These are phyloP conservation scores for Alternaria tenuissima DNA, from an alignment of 2,329 filamentous ascomycete species.

Conservation along the genomic window DNA sequence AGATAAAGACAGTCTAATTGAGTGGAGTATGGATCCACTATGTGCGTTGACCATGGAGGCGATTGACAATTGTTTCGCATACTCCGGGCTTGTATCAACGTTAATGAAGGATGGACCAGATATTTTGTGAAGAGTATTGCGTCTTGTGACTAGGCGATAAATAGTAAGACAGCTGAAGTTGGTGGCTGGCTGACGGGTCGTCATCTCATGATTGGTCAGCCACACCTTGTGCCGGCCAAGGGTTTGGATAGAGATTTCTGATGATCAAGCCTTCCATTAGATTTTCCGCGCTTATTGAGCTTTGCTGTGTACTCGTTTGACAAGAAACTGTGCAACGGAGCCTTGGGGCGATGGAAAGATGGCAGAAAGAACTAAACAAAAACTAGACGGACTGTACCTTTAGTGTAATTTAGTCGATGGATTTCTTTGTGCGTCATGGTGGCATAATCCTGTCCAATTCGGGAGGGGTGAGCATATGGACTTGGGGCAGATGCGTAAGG, in stretches of 20 bases:
- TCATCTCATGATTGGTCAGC: not conserved
- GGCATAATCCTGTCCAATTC: not conserved
- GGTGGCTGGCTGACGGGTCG: not conserved
- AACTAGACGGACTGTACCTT: conserved; percentile 2
- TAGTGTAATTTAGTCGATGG: not conserved
- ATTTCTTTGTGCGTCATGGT: not conserved
- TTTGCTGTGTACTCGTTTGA: not conserved
- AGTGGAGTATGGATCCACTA: not conserved
- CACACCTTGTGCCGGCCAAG: not conserved
- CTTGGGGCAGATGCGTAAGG: not conserved
- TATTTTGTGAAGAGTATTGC: not conserved
- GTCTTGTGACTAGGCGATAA: not conserved
- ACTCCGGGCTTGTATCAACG: not conserved
- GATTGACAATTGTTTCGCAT: not conserved
- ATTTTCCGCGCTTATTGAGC: too few relatives aligned
- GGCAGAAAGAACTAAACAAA: not conserved
- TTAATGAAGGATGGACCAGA: not conserved
- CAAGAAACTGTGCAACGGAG: not conserved
- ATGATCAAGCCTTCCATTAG: not conserved
- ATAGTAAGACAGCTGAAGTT: too few relatives aligned
- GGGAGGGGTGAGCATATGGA: not conserved
- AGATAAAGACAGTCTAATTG: not conserved
- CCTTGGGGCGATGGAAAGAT: not conserved
- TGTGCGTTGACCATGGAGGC: not conserved
- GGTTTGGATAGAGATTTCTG: not conserved